A percentile compares a stretch with the other conserved stretches of the same genome.
phyloP scores from a whole-genome alignment of 805 yeast genomes.

The Sugiyamaella chiloensis region DNA sequence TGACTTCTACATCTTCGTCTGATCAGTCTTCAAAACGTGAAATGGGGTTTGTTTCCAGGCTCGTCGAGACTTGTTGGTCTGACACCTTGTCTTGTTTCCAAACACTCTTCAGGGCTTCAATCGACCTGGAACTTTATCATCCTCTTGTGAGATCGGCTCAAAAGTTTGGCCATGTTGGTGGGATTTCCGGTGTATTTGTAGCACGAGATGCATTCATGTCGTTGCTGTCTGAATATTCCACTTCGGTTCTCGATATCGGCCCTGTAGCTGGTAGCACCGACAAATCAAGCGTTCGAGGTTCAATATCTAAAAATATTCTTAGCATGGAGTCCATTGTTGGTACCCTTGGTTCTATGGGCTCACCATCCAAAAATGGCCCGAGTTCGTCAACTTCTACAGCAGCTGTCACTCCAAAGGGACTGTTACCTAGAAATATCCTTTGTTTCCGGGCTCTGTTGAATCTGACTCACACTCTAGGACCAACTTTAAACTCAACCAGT shows the following conservation, averaged over 20 bases:
- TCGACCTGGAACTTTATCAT: slow-evolving; percentile 71
- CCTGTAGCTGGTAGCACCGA: slow-evolving; percentile 6
- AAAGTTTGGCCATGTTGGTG: slow-evolving; percentile 77
- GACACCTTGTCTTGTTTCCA: slow-evolving; percentile 45
- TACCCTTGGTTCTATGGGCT: slow-evolving; percentile 13
- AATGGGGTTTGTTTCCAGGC: not conserved
- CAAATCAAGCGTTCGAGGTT: not conserved
- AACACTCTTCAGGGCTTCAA: slow-evolving; percentile 56
- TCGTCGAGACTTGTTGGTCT: slow-evolving; percentile 1
- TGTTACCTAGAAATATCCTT: slow-evolving; percentile 66
- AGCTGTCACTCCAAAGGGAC: not conserved
- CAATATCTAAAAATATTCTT: slow-evolving; percentile 11
- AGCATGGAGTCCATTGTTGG: slow-evolving; percentile 26
- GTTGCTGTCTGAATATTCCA: slow-evolving; percentile 31
- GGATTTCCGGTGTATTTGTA: slow-evolving; percentile 56
- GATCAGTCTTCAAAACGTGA: not conserved
- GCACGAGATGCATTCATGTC: slow-evolving; percentile 56
- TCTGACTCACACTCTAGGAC: slow-evolving; percentile 77
- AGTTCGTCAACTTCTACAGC: not conserved
- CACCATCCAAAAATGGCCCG: not conserved
- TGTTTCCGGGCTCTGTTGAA: slow-evolving; percentile 77
- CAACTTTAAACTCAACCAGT: slow-evolving; percentile 51
- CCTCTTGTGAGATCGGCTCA: slow-evolving; percentile 69
- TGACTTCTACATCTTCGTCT: slow-evolving; percentile 5
- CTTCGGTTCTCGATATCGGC: slow-evolving; percentile 13